Evolutionary conservation across 768 basidiomycete species (phyloP).

Genomic region (Flagelloscypha sp.): DNA sequence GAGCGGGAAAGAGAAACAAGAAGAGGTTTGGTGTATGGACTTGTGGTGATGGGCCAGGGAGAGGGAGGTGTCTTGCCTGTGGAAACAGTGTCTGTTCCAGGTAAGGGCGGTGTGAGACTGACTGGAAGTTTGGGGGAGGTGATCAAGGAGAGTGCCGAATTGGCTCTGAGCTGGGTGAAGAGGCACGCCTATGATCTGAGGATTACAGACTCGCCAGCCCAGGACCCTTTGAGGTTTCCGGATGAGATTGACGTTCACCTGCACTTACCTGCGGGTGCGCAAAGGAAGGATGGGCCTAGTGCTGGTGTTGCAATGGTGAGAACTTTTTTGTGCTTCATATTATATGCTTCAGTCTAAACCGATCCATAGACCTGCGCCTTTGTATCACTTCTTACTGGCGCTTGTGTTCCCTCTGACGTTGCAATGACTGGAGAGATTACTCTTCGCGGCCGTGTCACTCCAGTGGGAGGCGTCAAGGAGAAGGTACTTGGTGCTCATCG

Average conservation of each 20-base stretch:
- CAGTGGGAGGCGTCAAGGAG: conserved; percentile 90
- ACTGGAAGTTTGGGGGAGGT: conserved; percentile 87
- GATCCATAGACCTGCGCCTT: conserved; percentile 64
- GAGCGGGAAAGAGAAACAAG: conserved; percentile 69
- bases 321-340: neutral
- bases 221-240: conserved; percentile 70
- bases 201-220: conserved; percentile 58
- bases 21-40: conserved; percentile 74
- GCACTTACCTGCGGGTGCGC: conserved; percentile 83
- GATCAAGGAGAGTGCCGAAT: conserved; percentile 85
- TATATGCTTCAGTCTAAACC: conserved; percentile 1
- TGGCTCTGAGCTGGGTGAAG: conserved; percentile 91
- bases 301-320: conserved; percentile 83
- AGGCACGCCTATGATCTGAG: conserved; percentile 73
- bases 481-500: conserved; percentile 81
- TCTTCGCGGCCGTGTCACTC: conserved; percentile 69
- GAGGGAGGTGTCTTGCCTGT: conserved; percentile 82
- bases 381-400: conserved; percentile 75
- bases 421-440: conserved; percentile 97
- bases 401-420: conserved; percentile 58
- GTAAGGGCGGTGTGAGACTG: conserved; percentile 61
- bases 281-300: conserved; percentile 91
- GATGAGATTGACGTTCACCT: conserved; percentile 77
- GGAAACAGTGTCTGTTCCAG: conserved; percentile 75
- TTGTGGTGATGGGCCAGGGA: conserved; percentile 83